Evolutionary conservation across 2,329 filamentous ascomycete species (phyloP).

Genomic region (Talaromyces funiculosus): DNA sequence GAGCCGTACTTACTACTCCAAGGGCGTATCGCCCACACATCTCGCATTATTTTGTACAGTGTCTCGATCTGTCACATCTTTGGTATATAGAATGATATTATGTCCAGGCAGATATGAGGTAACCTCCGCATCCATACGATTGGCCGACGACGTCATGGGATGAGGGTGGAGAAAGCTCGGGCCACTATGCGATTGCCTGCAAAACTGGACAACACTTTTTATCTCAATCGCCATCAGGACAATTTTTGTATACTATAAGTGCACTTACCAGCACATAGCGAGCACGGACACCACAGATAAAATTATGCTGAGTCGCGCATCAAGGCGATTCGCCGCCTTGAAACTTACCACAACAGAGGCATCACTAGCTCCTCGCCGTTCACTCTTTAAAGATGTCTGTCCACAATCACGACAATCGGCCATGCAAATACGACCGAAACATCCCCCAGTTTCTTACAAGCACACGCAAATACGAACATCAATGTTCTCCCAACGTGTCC

Average conservation of each 20-base stretch:
- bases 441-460: not conserved
- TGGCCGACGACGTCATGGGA: slow-evolving; percentile 10
- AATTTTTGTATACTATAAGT: not conserved
- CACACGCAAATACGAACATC: slow-evolving; percentile 15
- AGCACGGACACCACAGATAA: not conserved
- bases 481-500: slow-evolving; percentile 26
- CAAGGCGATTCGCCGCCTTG: slow-evolving; percentile 22
- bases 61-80: not conserved
- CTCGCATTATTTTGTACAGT: slow-evolving; percentile 7
- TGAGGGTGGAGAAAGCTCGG: slow-evolving; percentile 3
- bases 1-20: slow-evolving; percentile 48
- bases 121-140: not conserved
- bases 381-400: slow-evolving; percentile 2
- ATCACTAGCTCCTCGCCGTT: slow-evolving; percentile 2
- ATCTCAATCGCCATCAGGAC: not conserved
- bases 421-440: not conserved
- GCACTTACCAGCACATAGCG: not conserved
- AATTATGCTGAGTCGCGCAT: slow-evolving; percentile 23
- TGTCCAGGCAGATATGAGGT: not conserved
- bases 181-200: slow-evolving; percentile 3
- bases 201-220: not conserved
- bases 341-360: not conserved
- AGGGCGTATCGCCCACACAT: slow-evolving; percentile 68
- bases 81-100: not conserved
- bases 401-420: not conserved